Percentiles rank a stretch among this genome's conserved stretches.
These are phyloP conservation scores for Salvia splendens DNA, from an alignment of 257 asterid genomes.

Conservation along the genomic window DNA sequence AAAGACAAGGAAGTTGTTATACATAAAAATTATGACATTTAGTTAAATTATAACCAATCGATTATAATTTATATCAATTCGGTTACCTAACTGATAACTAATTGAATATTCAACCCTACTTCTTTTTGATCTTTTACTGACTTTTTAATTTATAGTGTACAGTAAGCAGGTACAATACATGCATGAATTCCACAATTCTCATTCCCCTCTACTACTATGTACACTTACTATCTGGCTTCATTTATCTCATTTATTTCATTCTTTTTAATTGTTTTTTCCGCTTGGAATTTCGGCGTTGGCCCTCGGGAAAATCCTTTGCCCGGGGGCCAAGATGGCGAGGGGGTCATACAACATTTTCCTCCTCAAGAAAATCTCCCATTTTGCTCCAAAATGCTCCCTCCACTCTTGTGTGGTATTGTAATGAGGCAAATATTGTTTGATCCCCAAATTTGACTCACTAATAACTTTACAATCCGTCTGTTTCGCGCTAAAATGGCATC, in stretches of 20 bases:
- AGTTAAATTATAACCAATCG: too few relatives aligned
- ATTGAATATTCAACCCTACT: too few relatives aligned
- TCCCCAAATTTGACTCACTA: constrained; percentile 47
- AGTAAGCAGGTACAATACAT: too few relatives aligned
- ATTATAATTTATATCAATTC: too few relatives aligned
- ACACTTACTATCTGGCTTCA: constrained; percentile 27
- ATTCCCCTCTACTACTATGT: constrained; percentile 5
- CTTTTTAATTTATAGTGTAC: too few relatives aligned
- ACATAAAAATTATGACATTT: too few relatives aligned
- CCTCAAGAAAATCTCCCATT: constrained; percentile 61
- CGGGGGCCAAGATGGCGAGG: constrained; percentile 85
- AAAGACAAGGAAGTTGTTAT: too few relatives aligned
- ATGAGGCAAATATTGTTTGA: constrained; percentile 84
- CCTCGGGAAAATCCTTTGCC: constrained; percentile 68
- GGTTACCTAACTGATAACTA: too few relatives aligned
- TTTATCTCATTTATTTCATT: constrained; percentile 23
- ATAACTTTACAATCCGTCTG: constrained; percentile 53
- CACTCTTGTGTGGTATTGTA: constrained; percentile 69
- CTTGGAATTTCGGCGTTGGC: constrained; percentile 21
- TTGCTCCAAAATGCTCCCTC: constrained; percentile 71
- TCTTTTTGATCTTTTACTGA: too few relatives aligned
- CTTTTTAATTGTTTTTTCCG: constrained; percentile 1
- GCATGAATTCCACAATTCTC: neutral
- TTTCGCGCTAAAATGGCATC: constrained; percentile 59
- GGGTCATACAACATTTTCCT: constrained; percentile 80